Base-by-base conservation (phyloP, 164 flowering plant genomes). In the Dillenia turbinata region DNA sequence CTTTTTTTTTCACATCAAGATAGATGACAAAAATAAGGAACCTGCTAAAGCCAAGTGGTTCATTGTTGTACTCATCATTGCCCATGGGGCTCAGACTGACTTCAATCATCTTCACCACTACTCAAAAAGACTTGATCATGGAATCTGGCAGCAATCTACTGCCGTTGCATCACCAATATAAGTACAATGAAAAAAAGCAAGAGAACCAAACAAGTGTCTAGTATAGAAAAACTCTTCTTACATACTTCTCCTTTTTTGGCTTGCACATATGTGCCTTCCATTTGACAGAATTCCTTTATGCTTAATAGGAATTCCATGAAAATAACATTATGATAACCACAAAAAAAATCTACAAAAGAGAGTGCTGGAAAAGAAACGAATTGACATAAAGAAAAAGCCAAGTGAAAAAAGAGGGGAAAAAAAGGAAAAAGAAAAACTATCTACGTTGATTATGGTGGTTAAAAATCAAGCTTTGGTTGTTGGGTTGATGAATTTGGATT, bases 401-500 rank as follows among this genome's bases (percentile, higher is more conserved):
- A 19, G 1, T 19, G 22, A 19, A 19, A 19, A 19, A 19, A 1
- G 22, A 19, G 22, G 22, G 22, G 22, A 11, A 15, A 52, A 52
- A 53, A 19, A 16, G 22, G 19, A 52, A 46, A 55, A 13, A 59
- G 12, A 49, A 44, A 49, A 12, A 2, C 13, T 14, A 5, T 1
- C 54, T 14, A 12, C 12, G 26, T 13, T 51, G 44, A 47, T 52
- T 44, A 71, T 54, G 60, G 73, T 57, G 72, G 64, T 71, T 74
- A 78, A 48, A 78, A 66, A n/a, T 83, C 85, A 33, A 75, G 12
- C 79, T 83, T 85, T 10, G 57, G 66, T 75, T 75, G 83, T 64
- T 72, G 76, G 14, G 43, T 57, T 9, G 77, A 52, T 56, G 76
- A 62, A 59, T 26, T 72, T 71, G 65, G 71, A 57, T 62, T 70